Evolutionary conservation across 176 grass and related monocot genomes (phyloP).

Genomic region (Oryza glaberrima): DNA sequence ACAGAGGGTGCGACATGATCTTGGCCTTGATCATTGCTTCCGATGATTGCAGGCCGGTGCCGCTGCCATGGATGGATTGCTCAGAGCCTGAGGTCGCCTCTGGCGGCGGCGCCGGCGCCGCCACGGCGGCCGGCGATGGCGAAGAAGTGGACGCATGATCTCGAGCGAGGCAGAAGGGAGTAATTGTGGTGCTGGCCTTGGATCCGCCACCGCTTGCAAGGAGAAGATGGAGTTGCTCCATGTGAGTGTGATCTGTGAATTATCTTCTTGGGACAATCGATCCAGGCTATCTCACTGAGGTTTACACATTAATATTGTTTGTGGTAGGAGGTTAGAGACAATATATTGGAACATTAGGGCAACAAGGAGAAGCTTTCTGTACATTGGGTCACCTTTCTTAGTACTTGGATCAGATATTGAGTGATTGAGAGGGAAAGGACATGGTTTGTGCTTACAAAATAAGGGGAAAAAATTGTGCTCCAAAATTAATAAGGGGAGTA

Average conservation of each 20-base stretch:
- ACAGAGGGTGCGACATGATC: conserved; percentile 82
- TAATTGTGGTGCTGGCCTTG: background rate
- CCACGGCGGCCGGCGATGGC: no score
- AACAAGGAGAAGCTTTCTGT: background rate
- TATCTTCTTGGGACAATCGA: background rate
- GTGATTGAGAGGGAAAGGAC: background rate
- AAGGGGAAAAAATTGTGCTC: background rate
- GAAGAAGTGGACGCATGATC: conserved; percentile 19
- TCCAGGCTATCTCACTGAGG: background rate
- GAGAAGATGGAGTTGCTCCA: conserved; percentile 60
- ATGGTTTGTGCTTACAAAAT: background rate
- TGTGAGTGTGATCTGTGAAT: conserved; percentile 14
- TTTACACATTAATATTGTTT: background rate
- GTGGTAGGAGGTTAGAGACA: background rate
- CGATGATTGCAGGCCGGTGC: background rate
- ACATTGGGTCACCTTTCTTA: background rate
- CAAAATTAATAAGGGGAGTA: no score
- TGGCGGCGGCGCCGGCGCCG: background rate
- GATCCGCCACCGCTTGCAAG: conserved; percentile 45
- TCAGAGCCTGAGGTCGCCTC: background rate
- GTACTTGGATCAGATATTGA: background rate
- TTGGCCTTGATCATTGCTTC: conserved; percentile 58
- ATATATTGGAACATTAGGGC: background rate
- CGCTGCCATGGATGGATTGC: conserved; percentile 1
- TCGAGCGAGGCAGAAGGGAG: conserved; percentile 32